A percentile compares a stretch with the other conserved stretches of the same genome.
phyloP scores from a whole-genome alignment of 1,284 basidiomycete species.

The Marasmius fiardii region DNA sequence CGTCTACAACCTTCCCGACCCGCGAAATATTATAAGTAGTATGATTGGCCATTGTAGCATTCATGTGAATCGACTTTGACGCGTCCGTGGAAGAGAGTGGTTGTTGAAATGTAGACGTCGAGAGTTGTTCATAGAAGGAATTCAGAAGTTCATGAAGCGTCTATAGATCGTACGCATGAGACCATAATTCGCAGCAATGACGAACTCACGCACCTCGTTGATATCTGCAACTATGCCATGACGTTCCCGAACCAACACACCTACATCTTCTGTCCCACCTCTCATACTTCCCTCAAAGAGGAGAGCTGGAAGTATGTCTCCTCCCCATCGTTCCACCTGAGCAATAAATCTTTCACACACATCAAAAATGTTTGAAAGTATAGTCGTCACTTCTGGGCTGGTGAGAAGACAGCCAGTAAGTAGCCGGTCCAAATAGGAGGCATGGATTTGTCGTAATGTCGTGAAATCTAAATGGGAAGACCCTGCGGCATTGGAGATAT shows the following conservation, averaged over 20 bases:
- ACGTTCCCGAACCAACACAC: conserved; percentile 68
- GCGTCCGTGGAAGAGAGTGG: conserved; percentile 59
- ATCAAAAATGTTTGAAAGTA: conserved; percentile 73
- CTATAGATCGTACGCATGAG: conserved; percentile 30
- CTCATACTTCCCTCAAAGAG: conserved; percentile 74
- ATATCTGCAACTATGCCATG: conserved; percentile 67
- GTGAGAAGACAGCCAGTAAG: conserved; percentile 78
- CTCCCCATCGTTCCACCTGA: conserved; percentile 89
- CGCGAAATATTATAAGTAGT: conserved; percentile 47
- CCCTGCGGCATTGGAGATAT: conserved; percentile 16
- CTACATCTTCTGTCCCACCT: conserved; percentile 54
- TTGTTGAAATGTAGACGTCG: conserved; percentile 68
- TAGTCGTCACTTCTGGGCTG: conserved; percentile 58
- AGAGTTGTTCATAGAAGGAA: conserved; percentile 77
- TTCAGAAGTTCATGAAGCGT: conserved; percentile 60
- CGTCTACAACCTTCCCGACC: conserved; percentile 43
- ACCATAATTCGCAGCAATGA: conserved; percentile 6
- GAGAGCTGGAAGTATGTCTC: conserved; percentile 82
- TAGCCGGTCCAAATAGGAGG: conserved; percentile 77
- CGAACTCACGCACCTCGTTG: conserved; percentile 54
- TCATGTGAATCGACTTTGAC: conserved; percentile 66
- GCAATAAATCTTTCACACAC: conserved; percentile 82
- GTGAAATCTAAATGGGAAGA: conserved; percentile 71
- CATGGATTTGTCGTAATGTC: conserved; percentile 76
- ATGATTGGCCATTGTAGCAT: conserved; percentile 56